phyloP scores from a whole-genome alignment of 2,329 filamentous ascomycete genomes.

The Emergomyces pasteurianus region DNA sequence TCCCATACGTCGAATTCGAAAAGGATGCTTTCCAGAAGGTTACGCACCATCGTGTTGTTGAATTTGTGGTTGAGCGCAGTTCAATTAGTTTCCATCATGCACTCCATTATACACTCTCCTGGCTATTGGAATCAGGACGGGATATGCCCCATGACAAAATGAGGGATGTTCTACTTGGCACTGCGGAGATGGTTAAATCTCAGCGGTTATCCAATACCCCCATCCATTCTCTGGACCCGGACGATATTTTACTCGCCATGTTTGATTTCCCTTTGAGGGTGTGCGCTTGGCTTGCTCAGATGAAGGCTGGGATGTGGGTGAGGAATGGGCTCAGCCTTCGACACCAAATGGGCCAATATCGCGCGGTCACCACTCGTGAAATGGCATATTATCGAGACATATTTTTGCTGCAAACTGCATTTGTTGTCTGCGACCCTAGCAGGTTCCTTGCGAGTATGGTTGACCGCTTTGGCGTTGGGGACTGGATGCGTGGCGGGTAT shows the following conservation, averaged over 20 bases:
- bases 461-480: constrained; percentile 78
- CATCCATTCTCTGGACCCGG: constrained; percentile 35
- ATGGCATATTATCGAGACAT: constrained; percentile 91
- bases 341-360: constrained; percentile 89
- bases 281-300: constrained; percentile 92
- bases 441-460: constrained; percentile 79
- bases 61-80: constrained; percentile 78
- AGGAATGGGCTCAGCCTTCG: constrained; percentile 91
- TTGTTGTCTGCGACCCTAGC: constrained; percentile 74
- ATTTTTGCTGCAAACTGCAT: constrained; percentile 79
- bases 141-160: constrained; percentile 58
- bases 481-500: constrained; percentile 79
- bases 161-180: constrained; percentile 57
- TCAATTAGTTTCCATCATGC: constrained; percentile 96
- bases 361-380: constrained; percentile 77
- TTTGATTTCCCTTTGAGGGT: constrained; percentile 92
- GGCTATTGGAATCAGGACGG: constrained; percentile 84
- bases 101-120: constrained; percentile 89
- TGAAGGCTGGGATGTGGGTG: constrained; percentile 98
- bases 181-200: constrained; percentile 40
- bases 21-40: constrained; percentile 29
- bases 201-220: constrained; percentile 52
- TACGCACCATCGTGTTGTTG: constrained; percentile 57
- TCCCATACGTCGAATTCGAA: constrained; percentile 73
- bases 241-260: constrained; percentile 72